Evolutionary conservation across 2,329 filamentous ascomycete genomes (phyloP), one percentile per base, ranked within the genome.

Genomic region (Chaetomiaceae sp.): DNA sequence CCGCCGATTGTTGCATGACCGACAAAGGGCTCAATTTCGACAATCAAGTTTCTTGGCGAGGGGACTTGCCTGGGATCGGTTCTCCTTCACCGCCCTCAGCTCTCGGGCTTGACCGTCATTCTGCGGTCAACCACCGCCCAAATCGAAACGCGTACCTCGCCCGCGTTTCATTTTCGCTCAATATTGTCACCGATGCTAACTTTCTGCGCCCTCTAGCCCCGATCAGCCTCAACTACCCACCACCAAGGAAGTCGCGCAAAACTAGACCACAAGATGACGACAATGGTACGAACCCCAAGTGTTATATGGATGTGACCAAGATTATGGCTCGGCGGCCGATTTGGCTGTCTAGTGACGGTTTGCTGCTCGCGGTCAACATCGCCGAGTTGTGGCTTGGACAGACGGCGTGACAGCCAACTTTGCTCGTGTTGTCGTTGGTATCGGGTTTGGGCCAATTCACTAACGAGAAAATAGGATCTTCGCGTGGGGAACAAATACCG

Each of bases 401-500:
- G 43, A 23, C 23, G 16, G 18, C 29, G 48, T 30, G 34, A 42
- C 37, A 34, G 37, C 47, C 9, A 16, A 14, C 14, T 21, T 45
- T 33, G 18, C 5, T 41, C 16, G 25, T 1, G 23, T 32, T 23
- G 14, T 21, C 25, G 37, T 18, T n/a, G n/a, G n/a, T 34, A 20
- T 38, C 21, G 18, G 11, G 14, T 9, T 29, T 41, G 18, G 25
- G 37, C 18, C 7, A 21, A 38, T n/a, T 38, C 45, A 21, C 47
- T 50, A 47, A 54, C 30, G 14, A 32, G 5, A 36, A n/a, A 11
- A 9, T 66, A 97, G 92, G 94, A 99, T 84, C 85, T 99, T 67
- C 90, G 94, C 69, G 94, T 99, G 75, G 94, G 94, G 75, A 97
- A 97, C 74, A 97, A 99, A 71, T 99, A 99, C 84, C 90, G 94